Evolutionary conservation across 2,329 filamentous ascomycete genomes (phyloP), one percentile per base, ranked within the genome.

Genomic region (Fusarium staphyleae): DNA sequence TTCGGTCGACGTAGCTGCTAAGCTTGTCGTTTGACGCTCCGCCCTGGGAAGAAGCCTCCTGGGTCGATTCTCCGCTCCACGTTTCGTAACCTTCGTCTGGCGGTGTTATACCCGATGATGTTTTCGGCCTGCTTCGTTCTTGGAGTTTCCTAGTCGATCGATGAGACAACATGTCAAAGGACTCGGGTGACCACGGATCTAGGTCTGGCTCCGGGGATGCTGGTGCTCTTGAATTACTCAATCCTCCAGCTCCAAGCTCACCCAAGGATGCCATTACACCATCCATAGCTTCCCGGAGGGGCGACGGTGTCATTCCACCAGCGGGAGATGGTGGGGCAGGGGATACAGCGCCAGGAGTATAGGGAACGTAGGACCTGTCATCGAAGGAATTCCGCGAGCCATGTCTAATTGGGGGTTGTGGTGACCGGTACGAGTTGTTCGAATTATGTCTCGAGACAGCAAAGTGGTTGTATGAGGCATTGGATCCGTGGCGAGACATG

Each of bases 191-290:
- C 95, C 95, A 99, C 4, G 92, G 87, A 67, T 91, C 85, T 8
- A 86, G 74, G 1, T 83, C 77, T 1, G 81, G 77, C 34, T 85
- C 80, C 1, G 85, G 81, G 22, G 83, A 81, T 28, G 83, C 81
- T 66, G 57, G 78, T 16, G 81, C 76, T 49, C 81, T 81, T 34
- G 83, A 78, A 64, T 87, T 79, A 14, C 88, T 67, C 9, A 58
- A 26, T 9, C 58, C 54, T 6, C 69, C 32, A 11, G 56, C 68
- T 16, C 70, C 72, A 79, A 99, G 90, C 55, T 93, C 92, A 69
- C 96, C 88, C 35, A 99, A 75, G 49, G 95, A 96, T 62, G 95
- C 91, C 86, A 98, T 97, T 4, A 99, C 93, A 72, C 96, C 93
- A 69, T 98, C 93, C 92, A 99, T 99, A 1, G 95, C 95, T 72